phyloP scores from a whole-genome alignment of 202 grass and related monocot genomes.

The Carex arenaria region DNA sequence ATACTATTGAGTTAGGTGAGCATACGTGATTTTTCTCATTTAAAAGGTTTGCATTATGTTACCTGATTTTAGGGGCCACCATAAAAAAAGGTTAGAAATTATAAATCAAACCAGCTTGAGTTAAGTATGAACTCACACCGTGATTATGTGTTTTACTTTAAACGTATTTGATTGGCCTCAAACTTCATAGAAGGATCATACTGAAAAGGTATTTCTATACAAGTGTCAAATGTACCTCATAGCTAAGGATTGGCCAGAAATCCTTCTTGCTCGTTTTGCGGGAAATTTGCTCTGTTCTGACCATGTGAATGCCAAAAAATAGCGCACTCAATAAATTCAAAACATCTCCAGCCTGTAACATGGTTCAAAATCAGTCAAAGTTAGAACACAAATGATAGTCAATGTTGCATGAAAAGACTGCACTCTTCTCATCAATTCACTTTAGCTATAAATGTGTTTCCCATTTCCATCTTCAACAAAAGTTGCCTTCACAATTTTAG shows the following conservation, averaged over 20 bases:
- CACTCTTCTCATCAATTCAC: not conserved
- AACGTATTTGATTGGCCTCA: not conserved
- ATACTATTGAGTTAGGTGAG: not conserved
- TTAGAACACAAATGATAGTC: conserved; percentile 15
- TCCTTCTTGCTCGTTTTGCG: conserved; percentile 77
- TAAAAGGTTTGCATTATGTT: not conserved
- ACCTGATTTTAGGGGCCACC: not conserved
- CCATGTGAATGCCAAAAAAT: conserved; percentile 92
- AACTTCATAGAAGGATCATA: not conserved
- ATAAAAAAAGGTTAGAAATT: not conserved
- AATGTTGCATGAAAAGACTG: not conserved
- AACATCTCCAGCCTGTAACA: conserved; percentile 64
- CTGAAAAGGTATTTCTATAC: not conserved
- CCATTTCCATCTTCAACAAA: not conserved
- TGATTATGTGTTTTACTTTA: not conserved
- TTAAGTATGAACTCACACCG: not conserved
- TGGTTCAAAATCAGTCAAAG: conserved; percentile 4
- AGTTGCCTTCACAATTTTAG: not conserved
- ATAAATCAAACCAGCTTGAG: not conserved
- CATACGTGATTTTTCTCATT: not conserved
- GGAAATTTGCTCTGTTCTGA: conserved; percentile 84
- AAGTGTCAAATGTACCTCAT: conserved; percentile 46
- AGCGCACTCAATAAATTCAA: conserved; percentile 73
- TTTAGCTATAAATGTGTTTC: not conserved
- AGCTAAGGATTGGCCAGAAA: conserved; percentile 65